Evolutionary conservation across 176 grass and related monocot species (phyloP).

Genomic region (Oryza punctata): DNA sequence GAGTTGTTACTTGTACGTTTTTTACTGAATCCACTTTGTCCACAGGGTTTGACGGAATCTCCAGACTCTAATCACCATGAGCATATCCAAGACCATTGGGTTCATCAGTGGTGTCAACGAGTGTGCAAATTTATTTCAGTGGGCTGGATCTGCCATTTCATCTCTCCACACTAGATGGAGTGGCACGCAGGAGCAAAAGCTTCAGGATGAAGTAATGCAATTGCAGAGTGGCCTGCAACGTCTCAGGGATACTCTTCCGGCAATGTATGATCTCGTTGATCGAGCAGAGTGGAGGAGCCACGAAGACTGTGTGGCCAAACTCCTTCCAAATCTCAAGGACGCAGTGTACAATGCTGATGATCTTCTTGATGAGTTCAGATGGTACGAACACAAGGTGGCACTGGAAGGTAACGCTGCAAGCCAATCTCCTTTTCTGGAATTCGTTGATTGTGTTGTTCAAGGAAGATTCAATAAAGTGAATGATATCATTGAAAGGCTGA

Average conservation of each 20-base stretch:
- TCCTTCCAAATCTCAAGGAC: no score
- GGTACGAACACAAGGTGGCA: not conserved
- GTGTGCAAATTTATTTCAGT: not conserved
- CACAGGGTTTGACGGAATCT: no score
- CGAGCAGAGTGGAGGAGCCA: no score
- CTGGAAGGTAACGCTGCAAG: not conserved
- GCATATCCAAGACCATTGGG: not conserved
- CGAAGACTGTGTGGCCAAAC: no score
- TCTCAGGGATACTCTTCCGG: not conserved
- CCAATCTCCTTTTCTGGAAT: not conserved
- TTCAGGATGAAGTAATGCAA: not conserved
- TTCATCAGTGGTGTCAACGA: not conserved
- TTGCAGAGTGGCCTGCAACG: not conserved
- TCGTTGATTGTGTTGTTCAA: not conserved
- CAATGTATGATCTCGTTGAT: not conserved
- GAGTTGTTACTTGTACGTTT: no score
- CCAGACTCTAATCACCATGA: not conserved
- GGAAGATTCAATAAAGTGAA: slow-evolving; percentile 6
- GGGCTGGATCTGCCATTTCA: not conserved
- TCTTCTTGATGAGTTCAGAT: slow-evolving; percentile 6
- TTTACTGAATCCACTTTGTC: no score
- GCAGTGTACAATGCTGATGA: not conserved
- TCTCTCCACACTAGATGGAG: not conserved
- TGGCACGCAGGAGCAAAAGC: not conserved
- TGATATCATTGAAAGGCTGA: not conserved